Percentiles rank a stretch among this genome's conserved stretches.
Conservation (phyloP, 805 yeast species). For the Ogataea pignaliae region DNA sequence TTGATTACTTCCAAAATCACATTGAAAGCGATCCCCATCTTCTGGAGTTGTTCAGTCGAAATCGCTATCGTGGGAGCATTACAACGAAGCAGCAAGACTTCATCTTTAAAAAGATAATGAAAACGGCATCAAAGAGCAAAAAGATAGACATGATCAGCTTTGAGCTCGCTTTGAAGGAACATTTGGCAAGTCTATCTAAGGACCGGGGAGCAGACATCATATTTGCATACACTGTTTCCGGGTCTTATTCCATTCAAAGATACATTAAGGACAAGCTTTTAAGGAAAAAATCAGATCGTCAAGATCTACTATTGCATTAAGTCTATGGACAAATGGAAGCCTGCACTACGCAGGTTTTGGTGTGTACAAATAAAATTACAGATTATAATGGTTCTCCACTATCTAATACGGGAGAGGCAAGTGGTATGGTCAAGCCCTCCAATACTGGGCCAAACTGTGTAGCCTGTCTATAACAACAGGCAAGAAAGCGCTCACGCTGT, state of each 20-base stretch:
- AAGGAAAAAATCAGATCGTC: slow-evolving; percentile 18
- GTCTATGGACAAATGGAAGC: no score
- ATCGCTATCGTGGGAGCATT: slow-evolving; percentile 12
- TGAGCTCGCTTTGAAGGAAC: slow-evolving; percentile 7
- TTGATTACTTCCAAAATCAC: slow-evolving; percentile 13
- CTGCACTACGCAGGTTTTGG: no score
- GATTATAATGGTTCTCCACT: no score
- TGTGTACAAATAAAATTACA: no score
- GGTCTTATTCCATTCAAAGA: slow-evolving; percentile 21
- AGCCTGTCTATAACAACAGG: slow-evolving; percentile 94
- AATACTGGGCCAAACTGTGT: slow-evolving; percentile 94
- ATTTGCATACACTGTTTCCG: slow-evolving; percentile 27
- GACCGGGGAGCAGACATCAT: slow-evolving; percentile 27
- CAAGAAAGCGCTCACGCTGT: slow-evolving; percentile 86
- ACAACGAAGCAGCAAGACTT: slow-evolving; percentile 22
- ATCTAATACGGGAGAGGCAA: not conserved
- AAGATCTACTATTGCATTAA: slow-evolving; percentile 7
- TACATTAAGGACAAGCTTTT: slow-evolving; percentile 24
- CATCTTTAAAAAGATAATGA: slow-evolving; percentile 10
- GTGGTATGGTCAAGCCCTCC: slow-evolving; percentile 68
- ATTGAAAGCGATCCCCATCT: slow-evolving; percentile 7
- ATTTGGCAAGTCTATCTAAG: slow-evolving; percentile 17
- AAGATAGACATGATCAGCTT: slow-evolving; percentile 21
- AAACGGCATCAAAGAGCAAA: slow-evolving; percentile 15
- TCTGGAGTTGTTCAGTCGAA: slow-evolving; percentile 2